Percentiles rank a stretch among this genome's conserved stretches.
These are phyloP conservation scores for Colletotrichum karsti DNA, from an alignment of 2,329 filamentous ascomycete genomes.

Conservation along the genomic window DNA sequence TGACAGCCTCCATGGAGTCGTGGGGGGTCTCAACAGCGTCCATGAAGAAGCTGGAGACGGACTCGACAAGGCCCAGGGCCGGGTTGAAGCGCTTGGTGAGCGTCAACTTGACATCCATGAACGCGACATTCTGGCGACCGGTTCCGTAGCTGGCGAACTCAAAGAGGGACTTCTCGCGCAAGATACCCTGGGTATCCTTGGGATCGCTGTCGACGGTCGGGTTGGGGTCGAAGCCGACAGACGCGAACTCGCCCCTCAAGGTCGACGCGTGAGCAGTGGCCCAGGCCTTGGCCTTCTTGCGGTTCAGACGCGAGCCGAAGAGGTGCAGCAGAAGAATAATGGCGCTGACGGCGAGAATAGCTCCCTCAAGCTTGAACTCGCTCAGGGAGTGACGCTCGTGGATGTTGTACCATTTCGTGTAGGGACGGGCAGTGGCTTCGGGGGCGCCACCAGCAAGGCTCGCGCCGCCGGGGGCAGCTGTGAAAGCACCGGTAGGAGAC, in stretches of 20 bases:
- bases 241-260: constrained; percentile 83
- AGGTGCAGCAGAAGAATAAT: constrained; percentile 82
- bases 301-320: constrained; percentile 83
- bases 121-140: constrained; percentile 91
- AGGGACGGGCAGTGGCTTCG: constrained; percentile 67
- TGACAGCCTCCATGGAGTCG: constrained; percentile 79
- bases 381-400: constrained; percentile 86
- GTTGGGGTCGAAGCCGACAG: constrained; percentile 79
- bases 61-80: constrained; percentile 68
- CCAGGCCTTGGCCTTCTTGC: constrained; percentile 83
- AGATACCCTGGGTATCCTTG: constrained; percentile 52
- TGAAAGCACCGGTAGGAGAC: constrained; percentile 51
- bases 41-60: constrained; percentile 76
- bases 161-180: constrained; percentile 88
- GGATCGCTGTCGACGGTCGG: constrained; percentile 56
- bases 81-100: constrained; percentile 91
- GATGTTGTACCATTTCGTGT: constrained; percentile 95
- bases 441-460: constrained; percentile 51
- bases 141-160: constrained; percentile 90
- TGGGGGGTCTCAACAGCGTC: constrained; percentile 75
- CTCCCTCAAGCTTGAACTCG: constrained; percentile 89
- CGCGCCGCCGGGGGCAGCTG: constrained; percentile 54
- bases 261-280: constrained; percentile 76
- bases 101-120: constrained; percentile 84
- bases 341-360: constrained; percentile 79